Evolutionary conservation across 176 grass and related monocot species (phyloP), one percentile per base, ranked within the genome.

Genomic region (Thinopyrum elongatum): DNA sequence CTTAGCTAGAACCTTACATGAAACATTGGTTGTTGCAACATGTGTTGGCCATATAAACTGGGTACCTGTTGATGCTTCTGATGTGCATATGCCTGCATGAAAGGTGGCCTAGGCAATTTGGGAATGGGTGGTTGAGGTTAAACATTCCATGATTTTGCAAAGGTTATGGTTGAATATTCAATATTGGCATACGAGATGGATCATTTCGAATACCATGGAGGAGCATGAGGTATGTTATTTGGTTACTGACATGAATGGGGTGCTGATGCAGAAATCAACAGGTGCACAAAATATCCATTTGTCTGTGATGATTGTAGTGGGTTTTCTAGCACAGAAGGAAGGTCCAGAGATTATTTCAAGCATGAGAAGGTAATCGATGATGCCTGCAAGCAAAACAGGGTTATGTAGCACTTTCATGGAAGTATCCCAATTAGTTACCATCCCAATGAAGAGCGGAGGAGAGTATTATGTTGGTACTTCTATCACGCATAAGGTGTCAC

Each of bases 111-210:
- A 82, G 88, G 92, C 49, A 94, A 82, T 47, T 89, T 90, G 26
- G 94, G 93, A 87, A 95, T 77, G 61, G 92, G 86, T 71, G 92
- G 97, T 72, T 90, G 91, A 92, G 97, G 83, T 94, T 99, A 82
- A 88, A 94, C 19, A 91, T 78, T 87, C 81, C 90, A 85, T 81
- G 90, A 91, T 47, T 92, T 81, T 95, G 93, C 81, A 95, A 70
- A 75, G 90, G 58, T 77, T 91, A 88, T 77, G 74, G 74, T 36
- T 92, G 85, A 69, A 77, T 83, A 69, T 91, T 77, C 41, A 67
- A 38, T 79, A 78, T 86, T 27, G 93, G 72, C 63, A 91, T 59
- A 80, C 91, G 87, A 49, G 91, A 89, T 25, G 85, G 89, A 63
- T 86, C n/a, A 16, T 84, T 79, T 88, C 22, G 92, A 80, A 74